Base-by-base conservation (phyloP, 352 stramenopile genomes). In the Pythium myriotylum region DNA sequence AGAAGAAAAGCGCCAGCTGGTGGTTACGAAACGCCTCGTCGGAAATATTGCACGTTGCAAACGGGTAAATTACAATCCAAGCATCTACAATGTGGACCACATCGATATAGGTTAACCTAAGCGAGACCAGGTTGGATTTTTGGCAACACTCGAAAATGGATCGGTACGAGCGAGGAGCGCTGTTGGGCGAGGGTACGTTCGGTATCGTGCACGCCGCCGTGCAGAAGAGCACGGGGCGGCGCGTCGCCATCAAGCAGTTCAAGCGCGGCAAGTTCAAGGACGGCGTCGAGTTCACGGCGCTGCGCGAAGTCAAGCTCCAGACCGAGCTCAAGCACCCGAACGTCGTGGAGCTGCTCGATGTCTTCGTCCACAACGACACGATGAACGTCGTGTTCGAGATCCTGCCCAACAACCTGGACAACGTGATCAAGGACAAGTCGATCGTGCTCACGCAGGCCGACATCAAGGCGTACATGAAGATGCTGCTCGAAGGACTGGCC, bases 361-460 rank as follows among this genome's bases (percentile, higher is more conserved):
- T 94, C 17, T 96, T 93, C 50, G 85, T 94, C 19, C 72, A 84
- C 47, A 92, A 93, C 46, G 88, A 94, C 64, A 96, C 85, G 19
- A 91, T 96, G 65, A 95, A 95, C 68, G 74, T 96, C 29, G 88
- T 96, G 37, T 95, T 94, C 52, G 88, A 96, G 76, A 74, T 95
- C 51, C 70, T 95, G 54, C 86, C 87, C 37, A 92, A 79, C 58
- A 94, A 94, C 62, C 59, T 96, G 49, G 86, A 96, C 63, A 81
- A 96, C 47, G 82, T 96, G 22, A 91, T 96, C 65, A 94, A 96
- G 67, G 83, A 95, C 72, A 96, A 96, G 67, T 77, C 78, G 0
- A 74, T 96, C 52, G 77, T 95, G 55, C 74, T 96, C 54, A 89
- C 86, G 32, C 81, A 89, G 24, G 74, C 79, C 3, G 81, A 96